Evolutionary conservation across 805 yeast species (phyloP), one percentile per base, ranked within the genome.

Genomic region (Spathaspora gorwiae): DNA sequence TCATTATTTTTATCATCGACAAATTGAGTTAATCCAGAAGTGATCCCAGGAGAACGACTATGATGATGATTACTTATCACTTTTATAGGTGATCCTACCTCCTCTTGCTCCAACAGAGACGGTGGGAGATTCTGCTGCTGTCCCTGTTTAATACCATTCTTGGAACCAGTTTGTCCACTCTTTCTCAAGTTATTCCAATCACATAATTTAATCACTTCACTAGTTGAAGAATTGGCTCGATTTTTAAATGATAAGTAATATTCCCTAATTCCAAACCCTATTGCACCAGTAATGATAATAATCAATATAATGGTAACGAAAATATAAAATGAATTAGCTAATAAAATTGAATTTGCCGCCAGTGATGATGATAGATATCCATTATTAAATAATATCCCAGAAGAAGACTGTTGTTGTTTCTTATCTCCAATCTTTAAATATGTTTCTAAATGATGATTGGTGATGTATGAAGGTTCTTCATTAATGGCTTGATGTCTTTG

Each of bases 271-370:
- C 57, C 66, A 52, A 59, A 65, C 2, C 51, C 33, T 2, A 54
- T 37, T 0, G 53, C 56, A 3, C 63, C 61, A 4, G 53, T 6
- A 1, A 61, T 54, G 4, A 61, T 46, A 8, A 57, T 49, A 7
- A 39, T 44, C 30, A 62, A 52, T 10, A 61, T 51, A 27, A 64
- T 43, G 6, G 57, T 42, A 31, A 61, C 37, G 41, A 61, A 63
- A 8, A 61, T 55, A 45, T 62, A 62, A 3, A 58, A 47, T 3
- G 61, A 51, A 42, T 60, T 62, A 11, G 66, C 54, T 5, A 64
- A 41, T 7, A 45, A 8, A 11, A 9, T 36, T 6, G 36, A 26
- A 40, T 19, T 37, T 11, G 26, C 42, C 35, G 33, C 35, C 10
- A 13, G 12, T 29, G 19, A 11, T 29, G 32, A 11, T 29, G 32